Base-by-base conservation (phyloP, 2,329 filamentous ascomycete species). In the Truncatella angustata region DNA sequence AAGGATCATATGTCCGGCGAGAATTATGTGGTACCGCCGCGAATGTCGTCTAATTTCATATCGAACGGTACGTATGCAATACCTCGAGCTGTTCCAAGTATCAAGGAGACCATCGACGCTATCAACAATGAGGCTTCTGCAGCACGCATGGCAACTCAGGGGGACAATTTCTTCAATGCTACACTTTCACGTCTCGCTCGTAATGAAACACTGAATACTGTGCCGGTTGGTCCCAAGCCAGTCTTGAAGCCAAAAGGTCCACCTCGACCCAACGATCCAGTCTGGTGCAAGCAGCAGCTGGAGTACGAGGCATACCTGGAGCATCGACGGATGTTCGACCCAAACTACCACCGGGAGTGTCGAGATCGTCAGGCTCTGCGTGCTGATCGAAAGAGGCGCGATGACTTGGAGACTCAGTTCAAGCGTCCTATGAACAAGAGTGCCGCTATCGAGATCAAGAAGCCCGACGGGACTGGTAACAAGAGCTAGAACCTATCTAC, bases 301-400 rank as follows among this genome's bases (percentile, higher is more conserved):
- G 46, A 56, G 28, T 68, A 67, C 51, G 66, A 68, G 50, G 58
- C 58, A 18, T 68, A 64, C 24, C 61, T 68, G 6, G 65, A 68
- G 50, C 50, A 55, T 18, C 59, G 55, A 30, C 63, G 66, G 14
- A 45, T 56, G 1, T 58, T 53, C 0, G 57, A 68, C 23, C 56
- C 59, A 2, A 28, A 36, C 1, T 67, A 63, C 23, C 63, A 65
- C 11, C 36, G 55, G 18, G 56, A 60, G 40, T 66, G 65, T 54
- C 60, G 57, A 49, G 55, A 58, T 43, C 62, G 66, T 20, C 66
- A 68, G 50, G 59, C 58, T 2, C 61, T 58, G 34, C 63, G 66
- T 23, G 58, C 56, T 5, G 60, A 60, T 21, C 58, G 54, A 14
- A 53, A 53, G 34, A 47, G 48, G 35, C 21, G 21, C 20, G 40